Evolutionary conservation across 306 rosid species (phyloP), one percentile per base, ranked within the genome.

Genomic region (Acacia acuminata): DNA sequence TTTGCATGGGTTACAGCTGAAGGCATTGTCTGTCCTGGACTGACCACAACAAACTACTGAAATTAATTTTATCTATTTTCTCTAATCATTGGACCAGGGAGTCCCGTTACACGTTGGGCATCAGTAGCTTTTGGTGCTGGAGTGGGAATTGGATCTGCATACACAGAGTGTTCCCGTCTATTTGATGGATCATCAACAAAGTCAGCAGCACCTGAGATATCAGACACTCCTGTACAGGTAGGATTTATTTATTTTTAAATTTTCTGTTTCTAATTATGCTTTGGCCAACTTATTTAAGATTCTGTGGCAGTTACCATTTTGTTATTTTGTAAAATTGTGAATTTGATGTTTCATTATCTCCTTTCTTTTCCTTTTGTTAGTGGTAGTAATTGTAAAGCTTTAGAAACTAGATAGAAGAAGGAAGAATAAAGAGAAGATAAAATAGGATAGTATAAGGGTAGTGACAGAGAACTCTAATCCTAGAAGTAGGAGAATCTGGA

Each of bases 81-180:
- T 81, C 78, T 80, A 50, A 80, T 71, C 56, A 45, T 38, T 78
- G 55, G 61, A 50, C 64, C 71, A 94, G 97, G 97, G 94, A 94
- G 91, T 85, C 98, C 98, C 30, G 83, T 79, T 73, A 90, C 94
- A 85, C 97, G 98, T 61, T 94, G 96, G 98, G 94, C 97, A 27
- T 90, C 97, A 44, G 81, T 94, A 75, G 97, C 96, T 83, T 92
- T 91, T 84, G 98, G 97, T 25, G 98, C 98, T 81, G 98, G 98
- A 24, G 77, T 86, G 66, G 98, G 97, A 74, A 77, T 94, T 48
- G 98, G 98, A 80, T 92, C 97, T 34, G 98, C 97, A 11, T 94
- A 90, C 84, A 64, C 93, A 11, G 96, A 94, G 22, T 91, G 98
- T 56, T 89, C 90, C 83, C 88, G 79, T 56, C 73, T 87, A 77